Percentiles rank a stretch among this genome's conserved stretches.
These are phyloP conservation scores for Uronychia setigera DNA, from an alignment of 73 alveolate species.

Conservation along the genomic window DNA sequence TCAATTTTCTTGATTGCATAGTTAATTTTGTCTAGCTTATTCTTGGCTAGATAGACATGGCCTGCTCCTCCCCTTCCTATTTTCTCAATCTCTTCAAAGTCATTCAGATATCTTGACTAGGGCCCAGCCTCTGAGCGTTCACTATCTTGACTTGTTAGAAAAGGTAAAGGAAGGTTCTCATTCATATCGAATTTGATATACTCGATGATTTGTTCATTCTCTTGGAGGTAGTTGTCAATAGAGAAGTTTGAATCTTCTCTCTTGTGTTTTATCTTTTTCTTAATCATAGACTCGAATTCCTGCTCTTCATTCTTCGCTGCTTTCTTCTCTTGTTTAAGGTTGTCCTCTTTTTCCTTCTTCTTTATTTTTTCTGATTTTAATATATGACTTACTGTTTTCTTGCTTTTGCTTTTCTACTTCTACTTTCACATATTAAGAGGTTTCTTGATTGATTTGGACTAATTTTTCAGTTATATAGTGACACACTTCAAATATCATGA, in stretches of 20 bases:
- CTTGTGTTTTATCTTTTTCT: conserved; percentile 1
- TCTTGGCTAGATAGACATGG: conserved; percentile 55
- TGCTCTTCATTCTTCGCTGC: too few relatives aligned
- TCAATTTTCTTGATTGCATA: conserved; percentile 65
- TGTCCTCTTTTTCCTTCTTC: conserved; percentile 21
- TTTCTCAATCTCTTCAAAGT: conserved; percentile 60
- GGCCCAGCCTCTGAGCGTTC: not conserved
- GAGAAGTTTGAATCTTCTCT: not conserved
- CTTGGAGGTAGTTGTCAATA: not conserved
- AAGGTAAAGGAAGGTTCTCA: conserved; percentile 4
- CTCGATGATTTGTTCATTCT: not conserved
- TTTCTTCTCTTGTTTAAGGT: conserved; percentile 10
- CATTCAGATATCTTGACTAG: conserved; percentile 50
- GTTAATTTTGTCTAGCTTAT: conserved; percentile 56
- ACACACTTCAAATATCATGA: conserved; percentile 20
- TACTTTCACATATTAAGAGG: conserved; percentile 14
- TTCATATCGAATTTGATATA: not conserved
- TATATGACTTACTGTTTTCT: not conserved
- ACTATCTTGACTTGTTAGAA: not conserved
- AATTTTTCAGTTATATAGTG: conserved; percentile 16
- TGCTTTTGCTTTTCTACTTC: not conserved
- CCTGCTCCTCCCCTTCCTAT: conserved; percentile 83
- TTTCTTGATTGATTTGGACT: conserved; percentile 15
- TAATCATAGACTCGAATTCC: not conserved
- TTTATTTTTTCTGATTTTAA: not conserved